phyloP scores from a whole-genome alignment of 2,329 filamentous ascomycete genomes.

The Lasiodiplodia sp. region DNA sequence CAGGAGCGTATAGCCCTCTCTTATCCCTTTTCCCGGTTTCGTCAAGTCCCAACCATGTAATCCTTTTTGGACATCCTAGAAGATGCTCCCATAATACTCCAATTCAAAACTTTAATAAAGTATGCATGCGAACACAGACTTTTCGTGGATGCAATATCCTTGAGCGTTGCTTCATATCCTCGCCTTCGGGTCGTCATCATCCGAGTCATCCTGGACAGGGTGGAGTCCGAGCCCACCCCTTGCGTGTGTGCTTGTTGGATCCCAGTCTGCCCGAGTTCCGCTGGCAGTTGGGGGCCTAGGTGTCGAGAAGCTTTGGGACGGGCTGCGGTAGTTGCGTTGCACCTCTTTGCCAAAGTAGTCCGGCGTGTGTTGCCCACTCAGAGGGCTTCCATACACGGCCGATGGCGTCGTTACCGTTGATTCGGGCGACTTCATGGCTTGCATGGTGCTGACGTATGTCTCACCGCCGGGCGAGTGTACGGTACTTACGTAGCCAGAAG shows the following conservation, averaged over 20 bases:
- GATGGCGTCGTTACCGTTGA: conserved; percentile 34
- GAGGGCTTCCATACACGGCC: conserved; percentile 18
- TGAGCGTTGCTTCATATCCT: conserved; percentile 12
- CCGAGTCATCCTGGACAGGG: conserved; percentile 23
- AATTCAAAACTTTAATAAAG: neutral
- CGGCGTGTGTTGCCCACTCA: conserved; percentile 35
- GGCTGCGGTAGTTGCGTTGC: conserved; percentile 49
- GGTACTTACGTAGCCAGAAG: conserved; percentile 10
- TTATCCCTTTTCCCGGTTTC: neutral
- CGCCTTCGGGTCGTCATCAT: conserved; percentile 20
- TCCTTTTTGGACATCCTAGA: conserved; percentile 4
- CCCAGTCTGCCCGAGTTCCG: conserved; percentile 39
- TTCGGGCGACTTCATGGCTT: conserved; percentile 37
- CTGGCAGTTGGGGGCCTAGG: conserved; percentile 46
- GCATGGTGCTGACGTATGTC: conserved; percentile 23
- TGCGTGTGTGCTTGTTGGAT: conserved; percentile 46
- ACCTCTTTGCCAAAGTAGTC: conserved; percentile 47
- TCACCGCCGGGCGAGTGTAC: conserved; percentile 36
- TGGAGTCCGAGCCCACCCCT: conserved; percentile 43
- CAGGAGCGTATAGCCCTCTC: neutral
- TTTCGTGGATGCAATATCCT: neutral
- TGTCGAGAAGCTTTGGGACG: conserved; percentile 51
- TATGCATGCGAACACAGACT: neutral
- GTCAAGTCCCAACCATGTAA: neutral
- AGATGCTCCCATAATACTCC: conserved; percentile 11